A percentile compares a stretch with the other conserved stretches of the same genome.
These are phyloP conservation scores for Rosa multiflora DNA, from an alignment of 306 rosid genomes.

Conservation along the genomic window DNA sequence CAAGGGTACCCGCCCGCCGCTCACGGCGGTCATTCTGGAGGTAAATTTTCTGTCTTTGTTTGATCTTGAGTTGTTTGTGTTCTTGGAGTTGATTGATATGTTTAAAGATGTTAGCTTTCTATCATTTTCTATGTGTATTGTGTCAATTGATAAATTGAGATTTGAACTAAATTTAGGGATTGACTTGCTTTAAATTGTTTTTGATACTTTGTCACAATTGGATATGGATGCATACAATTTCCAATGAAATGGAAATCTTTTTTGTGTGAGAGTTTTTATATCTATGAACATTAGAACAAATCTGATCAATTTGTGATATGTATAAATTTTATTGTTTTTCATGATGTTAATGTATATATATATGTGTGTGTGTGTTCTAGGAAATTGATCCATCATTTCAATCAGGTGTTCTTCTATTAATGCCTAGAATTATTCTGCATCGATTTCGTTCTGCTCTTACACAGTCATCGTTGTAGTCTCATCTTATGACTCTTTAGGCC, in stretches of 20 bases:
- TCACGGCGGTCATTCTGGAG: slow-evolving; percentile 40
- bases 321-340: neutral
- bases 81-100: neutral
- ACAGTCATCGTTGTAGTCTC: neutral
- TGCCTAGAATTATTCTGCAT: neutral
- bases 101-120: neutral
- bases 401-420: neutral
- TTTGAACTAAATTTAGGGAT: neutral
- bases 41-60: slow-evolving; percentile 8
- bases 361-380: neutral
- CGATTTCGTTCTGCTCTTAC: neutral
- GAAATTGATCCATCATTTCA: neutral
- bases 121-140: neutral
- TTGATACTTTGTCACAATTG: too few relatives aligned
- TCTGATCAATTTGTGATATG: neutral
- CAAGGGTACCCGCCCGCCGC: slow-evolving; percentile 38
- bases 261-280: neutral
- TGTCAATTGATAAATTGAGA: neutral
- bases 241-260: too few relatives aligned
- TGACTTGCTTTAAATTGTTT: too few relatives aligned
- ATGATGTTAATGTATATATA: neutral
- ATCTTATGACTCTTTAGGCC: neutral
- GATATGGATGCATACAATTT: too few relatives aligned
- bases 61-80: neutral
- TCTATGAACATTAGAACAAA: neutral